phyloP scores from a whole-genome alignment of 305 asterid species.

The Ajuga reptans region DNA sequence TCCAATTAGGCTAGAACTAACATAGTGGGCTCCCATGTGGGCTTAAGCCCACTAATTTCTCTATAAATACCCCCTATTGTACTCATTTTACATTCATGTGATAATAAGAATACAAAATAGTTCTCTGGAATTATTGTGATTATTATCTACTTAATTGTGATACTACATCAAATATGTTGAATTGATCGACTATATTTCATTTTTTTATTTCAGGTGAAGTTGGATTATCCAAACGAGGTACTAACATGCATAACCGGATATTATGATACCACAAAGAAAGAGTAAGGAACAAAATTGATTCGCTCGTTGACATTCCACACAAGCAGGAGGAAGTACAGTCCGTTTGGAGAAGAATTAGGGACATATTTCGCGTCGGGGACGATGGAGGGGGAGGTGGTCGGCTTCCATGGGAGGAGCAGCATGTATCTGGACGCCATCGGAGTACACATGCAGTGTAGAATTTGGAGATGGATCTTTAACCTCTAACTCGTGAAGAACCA shows the following conservation, averaged over 20 bases:
- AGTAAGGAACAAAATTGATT: constrained; percentile 38
- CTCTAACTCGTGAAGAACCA: too few species aligned
- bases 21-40: too few species aligned
- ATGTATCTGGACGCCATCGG: constrained; percentile 71
- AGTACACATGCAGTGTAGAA: constrained; percentile 82
- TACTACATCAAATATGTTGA: too few species aligned
- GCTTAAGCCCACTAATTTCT: too few species aligned
- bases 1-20: too few species aligned
- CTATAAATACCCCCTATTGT: too few species aligned
- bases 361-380: constrained; percentile 55
- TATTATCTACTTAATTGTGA: too few species aligned
- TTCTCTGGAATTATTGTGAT: too few species aligned
- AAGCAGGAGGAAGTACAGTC: constrained; percentile 48
- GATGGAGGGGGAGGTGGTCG: constrained; percentile 69
- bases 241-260: constrained; percentile 62
- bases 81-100: too few species aligned
- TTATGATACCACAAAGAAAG: constrained; percentile 39
- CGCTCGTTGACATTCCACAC: constrained; percentile 56
- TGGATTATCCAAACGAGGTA: constrained; percentile 65
- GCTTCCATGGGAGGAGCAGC: constrained; percentile 74
- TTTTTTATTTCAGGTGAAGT: constrained; percentile 59
- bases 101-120: too few species aligned
- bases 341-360: constrained; percentile 60
- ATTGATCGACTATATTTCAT: too few species aligned
- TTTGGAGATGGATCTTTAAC: too few species aligned